Base-by-base conservation (phyloP, 768 basidiomycete genomes). In the Pisolithus albus region DNA sequence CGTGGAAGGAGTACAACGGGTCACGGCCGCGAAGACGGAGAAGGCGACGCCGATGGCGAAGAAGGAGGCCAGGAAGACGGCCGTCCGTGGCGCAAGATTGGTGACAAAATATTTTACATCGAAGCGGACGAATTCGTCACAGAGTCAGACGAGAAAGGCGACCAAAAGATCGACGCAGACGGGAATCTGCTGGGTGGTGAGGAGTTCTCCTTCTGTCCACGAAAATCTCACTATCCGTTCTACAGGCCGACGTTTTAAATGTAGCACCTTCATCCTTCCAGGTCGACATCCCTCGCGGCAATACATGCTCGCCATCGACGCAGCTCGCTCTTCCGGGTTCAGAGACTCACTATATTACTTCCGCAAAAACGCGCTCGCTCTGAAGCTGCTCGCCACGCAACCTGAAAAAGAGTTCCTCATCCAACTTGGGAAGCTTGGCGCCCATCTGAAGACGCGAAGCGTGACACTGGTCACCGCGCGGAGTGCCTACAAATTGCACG, bases 301-400 rank as follows among this genome's bases (percentile, higher is more conserved):
- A 54, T 99, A 96, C 71, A 89, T 96, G 81, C 87, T 98, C 39
- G 93, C 95, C 19, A 98, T 99, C 52, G 96, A 99, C 62, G 95
- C 93, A 3, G 96, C 96, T 0, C 83, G 95, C 24, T 90, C 91
- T 8, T 94, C 92, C 18, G 96, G 96, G 4, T 97, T 92, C 70
- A 82, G 92, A 45, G 96, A 98, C 67, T 97, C 96, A 8, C 73
- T 98, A n/a, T 96, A 97, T 69, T 97, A 97, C 69, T 94, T 97
- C 70, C 86, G 96, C 3, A 81, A 92, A 6, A 96, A 95, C 56
- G 82, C 83, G 0, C 82, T 92, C 26, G 87, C 95, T 15, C 76
- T 93, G 74, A 98, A 98, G 68, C 78, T 96, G 53, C 86, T 86
- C 56, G 91, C 92, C 30, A 88, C 86, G 0, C 87, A 92, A 52